Conservation (phyloP, 2,329 filamentous ascomycete species). For the Colletotrichum cordylinicola region DNA sequence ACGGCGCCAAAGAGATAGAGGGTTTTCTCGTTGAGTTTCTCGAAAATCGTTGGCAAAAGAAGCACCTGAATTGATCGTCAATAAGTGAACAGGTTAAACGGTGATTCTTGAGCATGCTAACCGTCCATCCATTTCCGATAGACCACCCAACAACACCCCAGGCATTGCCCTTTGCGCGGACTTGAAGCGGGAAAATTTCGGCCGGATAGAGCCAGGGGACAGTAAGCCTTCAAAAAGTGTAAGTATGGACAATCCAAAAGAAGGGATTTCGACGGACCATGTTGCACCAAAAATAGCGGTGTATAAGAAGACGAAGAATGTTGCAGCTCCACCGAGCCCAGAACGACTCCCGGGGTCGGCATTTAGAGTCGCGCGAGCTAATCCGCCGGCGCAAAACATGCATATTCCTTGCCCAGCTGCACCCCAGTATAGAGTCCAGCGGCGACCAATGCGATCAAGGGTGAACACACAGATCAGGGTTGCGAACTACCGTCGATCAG, state of each 20-base stretch:
- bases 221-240: slow-evolving; percentile 34
- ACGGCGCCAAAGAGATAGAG: slow-evolving; percentile 75
- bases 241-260: not conserved
- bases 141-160: slow-evolving; percentile 80
- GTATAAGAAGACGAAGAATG: slow-evolving; percentile 71
- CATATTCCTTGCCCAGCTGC: slow-evolving; percentile 67
- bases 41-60: slow-evolving; percentile 66
- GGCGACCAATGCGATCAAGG: slow-evolving; percentile 70
- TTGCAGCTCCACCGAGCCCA: slow-evolving; percentile 67
- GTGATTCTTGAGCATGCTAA: slow-evolving; percentile 22
- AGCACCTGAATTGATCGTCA: slow-evolving; percentile 34
- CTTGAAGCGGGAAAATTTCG: slow-evolving; percentile 75
- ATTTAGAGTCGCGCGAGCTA: slow-evolving; percentile 56
- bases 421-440: slow-evolving; percentile 75
- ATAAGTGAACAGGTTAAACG: slow-evolving; percentile 25
- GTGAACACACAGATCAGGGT: slow-evolving; percentile 75
- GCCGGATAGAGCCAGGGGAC: slow-evolving; percentile 70
- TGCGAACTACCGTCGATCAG: slow-evolving; percentile 46
- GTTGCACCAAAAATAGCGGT: slow-evolving; percentile 46
- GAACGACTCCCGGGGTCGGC: slow-evolving; percentile 48
- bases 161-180: slow-evolving; percentile 76
- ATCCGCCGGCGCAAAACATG: slow-evolving; percentile 71
- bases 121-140: slow-evolving; percentile 73
- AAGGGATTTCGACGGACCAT: slow-evolving; percentile 33
- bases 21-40: slow-evolving; percentile 70